Evolutionary conservation across 768 basidiomycete genomes (phyloP).

Genomic region (Russula lepida): DNA sequence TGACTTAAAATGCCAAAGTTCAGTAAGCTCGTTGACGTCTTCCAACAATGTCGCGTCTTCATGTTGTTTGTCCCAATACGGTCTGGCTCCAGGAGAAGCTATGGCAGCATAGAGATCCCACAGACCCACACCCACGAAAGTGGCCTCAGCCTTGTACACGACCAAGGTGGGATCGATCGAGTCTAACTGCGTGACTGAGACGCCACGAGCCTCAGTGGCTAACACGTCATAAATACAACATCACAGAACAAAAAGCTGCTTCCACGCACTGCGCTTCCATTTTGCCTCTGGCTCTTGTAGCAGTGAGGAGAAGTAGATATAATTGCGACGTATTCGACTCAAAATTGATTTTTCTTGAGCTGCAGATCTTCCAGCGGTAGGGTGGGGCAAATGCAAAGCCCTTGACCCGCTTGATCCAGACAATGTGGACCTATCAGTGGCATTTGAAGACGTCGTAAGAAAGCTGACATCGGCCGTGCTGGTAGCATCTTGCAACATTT

Average conservation of each 20-base stretch:
- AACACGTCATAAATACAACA: constrained; percentile 10
- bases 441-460: constrained; percentile 51
- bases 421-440: constrained; percentile 27
- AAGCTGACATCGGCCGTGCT: constrained; percentile 64
- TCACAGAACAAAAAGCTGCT: constrained; percentile 8
- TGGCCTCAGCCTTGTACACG: constrained; percentile 93
- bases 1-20: constrained; percentile 88
- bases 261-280: constrained; percentile 74
- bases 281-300: constrained; percentile 97
- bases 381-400: constrained; percentile 27
- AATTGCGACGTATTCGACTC: constrained; percentile 81
- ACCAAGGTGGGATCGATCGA: constrained; percentile 96
- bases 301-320: constrained; percentile 96
- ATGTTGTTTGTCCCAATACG: constrained; percentile 83
- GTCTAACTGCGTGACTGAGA: constrained; percentile 90
- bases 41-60: constrained; percentile 82
- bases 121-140: constrained; percentile 89
- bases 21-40: constrained; percentile 84
- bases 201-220: constrained; percentile 83
- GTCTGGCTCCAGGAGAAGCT: constrained; percentile 73
- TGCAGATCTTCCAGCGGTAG: constrained; percentile 40
- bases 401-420: constrained; percentile 24
- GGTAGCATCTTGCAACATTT: constrained; percentile 64
- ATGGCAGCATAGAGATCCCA: constrained; percentile 93
- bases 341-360: constrained; percentile 77